Base-by-base conservation (phyloP, 106 monocot species). In the Amphibolis antarctica region DNA sequence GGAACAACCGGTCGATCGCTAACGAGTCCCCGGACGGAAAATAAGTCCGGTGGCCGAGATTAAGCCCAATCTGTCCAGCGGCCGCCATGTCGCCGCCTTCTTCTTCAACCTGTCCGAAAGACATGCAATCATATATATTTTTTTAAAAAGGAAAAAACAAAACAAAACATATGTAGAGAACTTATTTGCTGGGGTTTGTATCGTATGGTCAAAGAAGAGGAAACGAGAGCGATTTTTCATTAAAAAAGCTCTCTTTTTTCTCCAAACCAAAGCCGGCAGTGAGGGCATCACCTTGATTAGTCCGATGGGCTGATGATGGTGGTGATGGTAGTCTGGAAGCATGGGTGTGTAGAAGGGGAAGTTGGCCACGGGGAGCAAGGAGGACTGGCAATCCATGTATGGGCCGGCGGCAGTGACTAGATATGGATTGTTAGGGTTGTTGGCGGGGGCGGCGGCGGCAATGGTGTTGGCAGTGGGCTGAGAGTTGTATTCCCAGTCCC, bases 1-100 rank as follows among this genome's bases (percentile, higher is more conserved):
- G 26, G 21, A 76, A 63, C 28, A 75, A 46, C 64, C 64, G 42
- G 44, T 76, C 71, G 44, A 81, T 64, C 17, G 68, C 57, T 25
- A 59, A 28, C 14, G 72, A 71, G 17, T 67, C 76, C 9, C 58
- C 76, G 0, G 76, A 52, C 0, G 76, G 64, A 56, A 76, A 81
- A 44, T 76, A 81, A 5, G 80, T 76, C 64, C 72, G 36, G 44
- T 69, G 71, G 23, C 80, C 80, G n/a, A 81, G 59, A 46, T 81
- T 81, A 12, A 76, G 51, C 57, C 76, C 80, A 42, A 71, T 68
- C 42, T 59, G 31, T 15, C 60, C 67, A 7, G 29, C 36, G 1
- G 42, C 30, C 60, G 30, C 42, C 52, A 24, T 20, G 47, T 22
- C 62, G 31, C 21, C 15, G 52, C 12, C 42, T 30, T 28, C 44